These are phyloP conservation scores for Eucalyptus melliodora DNA, from an alignment of 345 rosid species.

Conservation along the genomic window DNA sequence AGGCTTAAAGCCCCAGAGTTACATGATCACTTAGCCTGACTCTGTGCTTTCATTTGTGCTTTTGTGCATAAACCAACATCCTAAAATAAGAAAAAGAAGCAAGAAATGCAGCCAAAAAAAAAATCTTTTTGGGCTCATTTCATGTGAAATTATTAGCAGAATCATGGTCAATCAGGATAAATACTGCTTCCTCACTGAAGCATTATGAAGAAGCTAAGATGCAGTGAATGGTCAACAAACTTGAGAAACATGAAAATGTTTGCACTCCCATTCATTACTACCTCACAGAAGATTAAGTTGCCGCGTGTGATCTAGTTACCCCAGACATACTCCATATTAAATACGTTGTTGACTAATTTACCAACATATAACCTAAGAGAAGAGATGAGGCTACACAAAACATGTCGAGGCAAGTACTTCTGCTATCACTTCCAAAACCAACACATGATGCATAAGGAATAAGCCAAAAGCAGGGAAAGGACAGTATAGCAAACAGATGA, in stretches of 20 bases:
- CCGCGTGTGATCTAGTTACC: not conserved
- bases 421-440: not conserved
- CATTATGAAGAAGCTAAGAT: not conserved
- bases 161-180: not conserved
- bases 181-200: not conserved
- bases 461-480: not conserved
- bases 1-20: not conserved
- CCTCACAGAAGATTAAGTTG: not conserved
- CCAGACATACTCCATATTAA: not conserved
- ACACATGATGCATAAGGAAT: not conserved
- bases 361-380: not conserved
- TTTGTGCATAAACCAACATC: not conserved
- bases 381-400: not conserved
- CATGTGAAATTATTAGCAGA: not conserved
- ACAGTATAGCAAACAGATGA: not conserved
- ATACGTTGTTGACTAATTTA: not conserved
- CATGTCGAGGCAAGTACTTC: not conserved
- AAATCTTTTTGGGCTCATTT: not conserved
- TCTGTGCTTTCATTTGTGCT: not conserved
- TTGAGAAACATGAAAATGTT: not conserved
- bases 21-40: not conserved
- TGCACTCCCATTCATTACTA: not conserved
- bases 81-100: not conserved
- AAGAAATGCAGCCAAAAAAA: not conserved
- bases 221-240: not conserved